Evolutionary conservation across 331 rosid species (phyloP).

Genomic region (Malus hybrid): DNA sequence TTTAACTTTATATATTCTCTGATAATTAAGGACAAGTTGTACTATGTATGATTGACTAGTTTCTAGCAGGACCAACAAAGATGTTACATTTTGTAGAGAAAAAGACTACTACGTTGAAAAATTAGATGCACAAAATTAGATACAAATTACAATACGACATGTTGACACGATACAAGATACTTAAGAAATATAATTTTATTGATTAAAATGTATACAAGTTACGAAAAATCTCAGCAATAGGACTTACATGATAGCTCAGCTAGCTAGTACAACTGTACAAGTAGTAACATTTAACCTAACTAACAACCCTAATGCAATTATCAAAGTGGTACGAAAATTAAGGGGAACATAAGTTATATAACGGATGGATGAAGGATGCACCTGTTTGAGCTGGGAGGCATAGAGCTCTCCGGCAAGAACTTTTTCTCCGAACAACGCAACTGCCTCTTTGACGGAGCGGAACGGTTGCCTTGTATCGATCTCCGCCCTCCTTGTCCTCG

Average conservation of each 20-base stretch:
- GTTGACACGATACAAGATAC: too few relatives aligned
- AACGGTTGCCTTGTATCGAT: slow-evolving; percentile 73
- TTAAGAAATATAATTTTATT: too few relatives aligned
- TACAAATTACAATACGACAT: too few relatives aligned
- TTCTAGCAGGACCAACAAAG: not conserved
- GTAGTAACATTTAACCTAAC: not conserved
- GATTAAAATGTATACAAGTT: not conserved
- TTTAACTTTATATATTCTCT: slow-evolving; percentile 5
- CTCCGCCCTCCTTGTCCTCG: slow-evolving; percentile 47
- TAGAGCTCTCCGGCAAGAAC: slow-evolving; percentile 71
- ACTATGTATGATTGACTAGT: not conserved
- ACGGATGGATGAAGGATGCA: not conserved
- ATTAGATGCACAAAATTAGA: rapidly evolving
- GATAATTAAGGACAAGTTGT: slow-evolving; percentile 4
- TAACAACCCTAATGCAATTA: not conserved
- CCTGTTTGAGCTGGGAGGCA: slow-evolving; percentile 61
- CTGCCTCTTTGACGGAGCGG: slow-evolving; percentile 88
- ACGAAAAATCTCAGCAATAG: not conserved
- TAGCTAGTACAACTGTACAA: not conserved
- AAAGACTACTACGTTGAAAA: too few relatives aligned
- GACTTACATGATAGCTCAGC: not conserved
- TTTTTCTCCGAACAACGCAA: slow-evolving; percentile 64
- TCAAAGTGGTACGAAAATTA: not conserved
- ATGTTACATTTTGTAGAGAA: not conserved
- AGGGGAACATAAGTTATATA: not conserved